A percentile compares a stretch with the other conserved stretches of the same genome.
These are phyloP conservation scores for Venturia carpophila DNA, from an alignment of 2,329 filamentous ascomycete species.

Conservation along the genomic window DNA sequence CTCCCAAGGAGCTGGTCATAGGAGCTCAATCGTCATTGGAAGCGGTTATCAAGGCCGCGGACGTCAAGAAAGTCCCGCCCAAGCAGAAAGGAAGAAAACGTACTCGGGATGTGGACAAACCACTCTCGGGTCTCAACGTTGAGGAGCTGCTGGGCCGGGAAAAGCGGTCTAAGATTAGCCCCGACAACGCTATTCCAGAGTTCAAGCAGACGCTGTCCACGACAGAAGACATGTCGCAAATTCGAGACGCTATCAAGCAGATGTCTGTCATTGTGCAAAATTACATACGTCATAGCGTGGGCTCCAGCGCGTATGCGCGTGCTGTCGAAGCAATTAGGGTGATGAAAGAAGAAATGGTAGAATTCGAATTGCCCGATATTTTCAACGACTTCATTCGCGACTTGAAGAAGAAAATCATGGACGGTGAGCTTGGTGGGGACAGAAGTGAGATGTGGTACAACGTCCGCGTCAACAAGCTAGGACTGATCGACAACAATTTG, in stretches of 20 bases:
- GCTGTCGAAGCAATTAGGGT: slow-evolving; percentile 69
- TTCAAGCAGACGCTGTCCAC: slow-evolving; percentile 72
- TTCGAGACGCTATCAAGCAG: slow-evolving; percentile 63
- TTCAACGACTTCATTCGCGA: slow-evolving; percentile 68
- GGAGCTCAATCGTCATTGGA: slow-evolving; percentile 52
- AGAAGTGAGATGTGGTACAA: slow-evolving; percentile 76
- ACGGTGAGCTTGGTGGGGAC: slow-evolving; percentile 65
- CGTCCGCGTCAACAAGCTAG: slow-evolving; percentile 58
- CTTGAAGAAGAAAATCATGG: slow-evolving; percentile 65
- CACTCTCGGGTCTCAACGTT: slow-evolving; percentile 82
- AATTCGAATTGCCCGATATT: slow-evolving; percentile 63
- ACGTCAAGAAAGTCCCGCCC: slow-evolving; percentile 84
- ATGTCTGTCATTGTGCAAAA: slow-evolving; percentile 63
- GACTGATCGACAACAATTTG: slow-evolving; percentile 60
- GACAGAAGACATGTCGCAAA: slow-evolving; percentile 51
- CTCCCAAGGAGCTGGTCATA: slow-evolving; percentile 58
- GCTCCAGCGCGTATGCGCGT: slow-evolving; percentile 64
- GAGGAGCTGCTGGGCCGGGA: slow-evolving; percentile 60
- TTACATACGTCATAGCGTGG: slow-evolving; percentile 65
- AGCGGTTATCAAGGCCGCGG: slow-evolving; percentile 58
- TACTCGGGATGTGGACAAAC: slow-evolving; percentile 63
- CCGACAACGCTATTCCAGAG: slow-evolving; percentile 75
- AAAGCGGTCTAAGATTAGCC: slow-evolving; percentile 49
- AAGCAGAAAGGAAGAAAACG: slow-evolving; percentile 67
- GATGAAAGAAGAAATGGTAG: slow-evolving; percentile 68